Percentiles rank a stretch among this genome's conserved stretches.
Conservation (phyloP, 768 basidiomycete species). For the Boletus subparvulus region DNA sequence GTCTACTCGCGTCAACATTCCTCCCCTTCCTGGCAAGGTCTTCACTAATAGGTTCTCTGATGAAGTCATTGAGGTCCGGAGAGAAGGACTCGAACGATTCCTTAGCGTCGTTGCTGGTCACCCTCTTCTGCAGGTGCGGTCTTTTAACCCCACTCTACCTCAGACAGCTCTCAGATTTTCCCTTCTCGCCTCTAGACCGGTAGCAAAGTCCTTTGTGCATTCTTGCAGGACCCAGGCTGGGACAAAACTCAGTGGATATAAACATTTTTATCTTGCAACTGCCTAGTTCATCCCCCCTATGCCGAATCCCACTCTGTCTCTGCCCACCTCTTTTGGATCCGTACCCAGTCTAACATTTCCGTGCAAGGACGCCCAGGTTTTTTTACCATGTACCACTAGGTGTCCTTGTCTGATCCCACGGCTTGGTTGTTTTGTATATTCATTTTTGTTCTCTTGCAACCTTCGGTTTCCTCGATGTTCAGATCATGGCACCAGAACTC, state of each 20-base stretch:
- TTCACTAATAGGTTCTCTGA: constrained; percentile 98
- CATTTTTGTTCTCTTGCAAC: constrained; percentile 14
- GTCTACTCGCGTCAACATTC: constrained; percentile 96
- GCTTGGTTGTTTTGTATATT: constrained; percentile 26
- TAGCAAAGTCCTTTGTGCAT: constrained; percentile 94
- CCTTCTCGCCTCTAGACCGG: constrained; percentile 61
- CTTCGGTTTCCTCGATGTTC: constrained; percentile 2
- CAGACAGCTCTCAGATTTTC: constrained; percentile 5
- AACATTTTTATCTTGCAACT: constrained; percentile 12
- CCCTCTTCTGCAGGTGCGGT: constrained; percentile 85
- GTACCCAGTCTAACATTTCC: too few relatives aligned
- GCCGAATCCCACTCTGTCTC: not conserved
- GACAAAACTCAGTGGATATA: constrained; percentile 77
- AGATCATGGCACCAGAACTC: not conserved
- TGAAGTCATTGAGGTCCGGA: constrained; percentile 88
- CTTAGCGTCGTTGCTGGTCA: constrained; percentile 96
- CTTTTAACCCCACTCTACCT: not conserved
- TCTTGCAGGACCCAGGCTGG: constrained; percentile 94
- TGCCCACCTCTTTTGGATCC: not conserved
- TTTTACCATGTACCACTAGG: constrained; percentile 23
- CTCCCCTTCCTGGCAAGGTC: constrained; percentile 94
- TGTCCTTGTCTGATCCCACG: constrained; percentile 9
- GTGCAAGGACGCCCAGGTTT: constrained; percentile 10
- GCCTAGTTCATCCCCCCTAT: not conserved
- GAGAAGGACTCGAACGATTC: constrained; percentile 94